Percentiles rank a stretch among this genome's conserved stretches.
Evolutionary conservation across 2,329 filamentous ascomycete genomes (phyloP).

Genomic region (Ophiosphaerella herpotricha): DNA sequence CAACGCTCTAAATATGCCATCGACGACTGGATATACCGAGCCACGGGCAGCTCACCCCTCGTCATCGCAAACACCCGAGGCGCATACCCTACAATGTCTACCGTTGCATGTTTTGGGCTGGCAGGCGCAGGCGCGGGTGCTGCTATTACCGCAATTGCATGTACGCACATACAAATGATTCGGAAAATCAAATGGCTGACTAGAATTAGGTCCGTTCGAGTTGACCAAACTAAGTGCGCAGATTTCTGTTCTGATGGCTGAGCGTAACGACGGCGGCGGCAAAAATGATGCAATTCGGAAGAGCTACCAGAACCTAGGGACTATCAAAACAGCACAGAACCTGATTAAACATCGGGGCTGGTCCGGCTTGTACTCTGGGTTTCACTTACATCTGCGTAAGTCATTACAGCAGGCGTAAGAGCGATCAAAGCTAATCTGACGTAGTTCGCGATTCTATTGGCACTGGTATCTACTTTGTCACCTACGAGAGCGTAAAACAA

Average conservation of each 20-base stretch:
- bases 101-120: slow-evolving; percentile 74
- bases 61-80: slow-evolving; percentile 72
- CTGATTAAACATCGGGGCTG: slow-evolving; percentile 76
- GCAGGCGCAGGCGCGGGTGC: slow-evolving; percentile 81
- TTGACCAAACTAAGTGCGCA: slow-evolving; percentile 88
- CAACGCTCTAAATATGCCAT: slow-evolving; percentile 75
- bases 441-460: slow-evolving; percentile 80
- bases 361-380: slow-evolving; percentile 77
- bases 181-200: slow-evolving; percentile 12
- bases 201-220: slow-evolving; percentile 71
- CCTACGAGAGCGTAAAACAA: slow-evolving; percentile 86
- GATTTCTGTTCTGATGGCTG: slow-evolving; percentile 77
- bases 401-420: not conserved
- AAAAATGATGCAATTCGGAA: slow-evolving; percentile 44
- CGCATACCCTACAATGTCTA: slow-evolving; percentile 73
- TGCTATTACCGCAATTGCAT: slow-evolving; percentile 78
- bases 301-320: slow-evolving; percentile 79
- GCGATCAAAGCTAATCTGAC: slow-evolving; percentile 15
- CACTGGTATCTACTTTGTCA: slow-evolving; percentile 85
- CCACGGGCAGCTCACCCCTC: slow-evolving; percentile 71
- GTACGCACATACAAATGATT: slow-evolving; percentile 43
- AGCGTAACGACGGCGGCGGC: slow-evolving; percentile 56
- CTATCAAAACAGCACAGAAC: slow-evolving; percentile 74
- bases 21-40: slow-evolving; percentile 69
- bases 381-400: slow-evolving; percentile 77